Conservation (phyloP, 2,329 filamentous ascomycete genomes). For the Lecanosticta acicola region DNA sequence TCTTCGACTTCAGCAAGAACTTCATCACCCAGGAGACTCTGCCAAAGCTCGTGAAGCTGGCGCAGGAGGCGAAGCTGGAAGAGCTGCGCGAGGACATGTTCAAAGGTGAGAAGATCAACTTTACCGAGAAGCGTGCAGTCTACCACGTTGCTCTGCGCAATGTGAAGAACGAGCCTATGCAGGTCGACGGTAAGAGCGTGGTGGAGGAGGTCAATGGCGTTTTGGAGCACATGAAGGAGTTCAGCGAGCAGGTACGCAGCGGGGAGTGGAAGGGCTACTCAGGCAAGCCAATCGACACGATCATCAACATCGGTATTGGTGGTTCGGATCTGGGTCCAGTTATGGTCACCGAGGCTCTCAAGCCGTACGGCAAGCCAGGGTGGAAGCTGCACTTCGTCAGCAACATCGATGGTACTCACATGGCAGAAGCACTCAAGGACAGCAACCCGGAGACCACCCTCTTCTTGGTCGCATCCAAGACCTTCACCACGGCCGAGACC, state of each 20-base stretch:
- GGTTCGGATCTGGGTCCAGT: conserved; percentile 96
- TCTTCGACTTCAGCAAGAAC: conserved; percentile 99
- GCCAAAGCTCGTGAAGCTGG: conserved; percentile 77
- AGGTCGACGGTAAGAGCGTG: conserved; percentile 88
- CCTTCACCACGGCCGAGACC: conserved; percentile 97
- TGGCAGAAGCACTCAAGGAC: conserved; percentile 81
- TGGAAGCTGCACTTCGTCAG: conserved; percentile 96
- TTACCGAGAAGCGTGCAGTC: conserved; percentile 92
- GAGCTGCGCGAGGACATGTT: conserved; percentile 97
- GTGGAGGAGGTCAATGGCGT: conserved; percentile 89
- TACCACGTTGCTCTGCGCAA: conserved; percentile 95
- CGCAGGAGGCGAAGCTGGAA: conserved; percentile 84
- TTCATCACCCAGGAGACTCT: conserved; percentile 91
- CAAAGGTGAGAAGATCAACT: conserved; percentile 96
- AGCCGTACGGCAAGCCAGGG: conserved; percentile 81
- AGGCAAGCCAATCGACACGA: conserved; percentile 93
- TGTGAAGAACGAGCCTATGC: conserved; percentile 69
- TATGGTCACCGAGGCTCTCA: conserved; percentile 97
- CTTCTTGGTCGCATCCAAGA: conserved; percentile 98
- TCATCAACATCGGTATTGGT: conserved; percentile 96
- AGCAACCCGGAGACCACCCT: conserved; percentile 97
- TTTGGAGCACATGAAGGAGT: conserved; percentile 96
- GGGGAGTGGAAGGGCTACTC: conserved; percentile 96
- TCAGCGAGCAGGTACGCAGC: conserved; percentile 88
- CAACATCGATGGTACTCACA: conserved; percentile 98